Evolutionary conservation across 768 basidiomycete species (phyloP).

Genomic region (Coprinellus aureogranulatus): DNA sequence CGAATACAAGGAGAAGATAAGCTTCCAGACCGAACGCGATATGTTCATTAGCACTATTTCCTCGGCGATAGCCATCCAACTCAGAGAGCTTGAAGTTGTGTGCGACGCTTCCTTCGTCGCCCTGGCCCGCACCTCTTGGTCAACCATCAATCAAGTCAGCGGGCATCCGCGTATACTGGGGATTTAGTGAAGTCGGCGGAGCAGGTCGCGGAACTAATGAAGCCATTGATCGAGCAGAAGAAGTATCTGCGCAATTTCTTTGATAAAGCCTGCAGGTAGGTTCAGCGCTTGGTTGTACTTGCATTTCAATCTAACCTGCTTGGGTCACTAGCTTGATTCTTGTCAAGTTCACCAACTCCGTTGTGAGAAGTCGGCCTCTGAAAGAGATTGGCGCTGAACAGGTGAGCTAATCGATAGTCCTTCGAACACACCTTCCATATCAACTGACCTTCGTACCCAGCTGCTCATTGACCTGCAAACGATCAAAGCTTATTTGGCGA

Average conservation of each 20-base stretch:
- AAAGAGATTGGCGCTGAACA: slow-evolving; percentile 95
- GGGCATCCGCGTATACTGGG: slow-evolving; percentile 76
- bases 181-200: slow-evolving; percentile 77
- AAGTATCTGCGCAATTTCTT: slow-evolving; percentile 91
- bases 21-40: slow-evolving; percentile 83
- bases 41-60: slow-evolving; percentile 88
- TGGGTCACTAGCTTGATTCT: slow-evolving; percentile 48
- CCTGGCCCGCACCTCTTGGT: slow-evolving; percentile 80
- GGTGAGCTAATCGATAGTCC: slow-evolving; percentile 34
- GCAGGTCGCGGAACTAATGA: slow-evolving; percentile 72
- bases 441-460: slow-evolving; percentile 9
- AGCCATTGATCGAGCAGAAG: slow-evolving; percentile 87
- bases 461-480: slow-evolving; percentile 87
- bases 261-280: slow-evolving; percentile 89
- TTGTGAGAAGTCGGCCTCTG: slow-evolving; percentile 88
- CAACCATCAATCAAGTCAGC: slow-evolving; percentile 74
- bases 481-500: slow-evolving; percentile 77
- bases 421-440: neutral
- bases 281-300: neutral
- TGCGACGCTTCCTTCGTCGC: slow-evolving; percentile 77
- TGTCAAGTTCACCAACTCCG: slow-evolving; percentile 81
- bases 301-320: slow-evolving; percentile 39
- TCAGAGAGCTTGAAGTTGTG: slow-evolving; percentile 83
- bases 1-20: slow-evolving; percentile 74
- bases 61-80: slow-evolving; percentile 70